phyloP scores from a whole-genome alignment of 345 rosid species.

The Eucalyptus regnans region DNA sequence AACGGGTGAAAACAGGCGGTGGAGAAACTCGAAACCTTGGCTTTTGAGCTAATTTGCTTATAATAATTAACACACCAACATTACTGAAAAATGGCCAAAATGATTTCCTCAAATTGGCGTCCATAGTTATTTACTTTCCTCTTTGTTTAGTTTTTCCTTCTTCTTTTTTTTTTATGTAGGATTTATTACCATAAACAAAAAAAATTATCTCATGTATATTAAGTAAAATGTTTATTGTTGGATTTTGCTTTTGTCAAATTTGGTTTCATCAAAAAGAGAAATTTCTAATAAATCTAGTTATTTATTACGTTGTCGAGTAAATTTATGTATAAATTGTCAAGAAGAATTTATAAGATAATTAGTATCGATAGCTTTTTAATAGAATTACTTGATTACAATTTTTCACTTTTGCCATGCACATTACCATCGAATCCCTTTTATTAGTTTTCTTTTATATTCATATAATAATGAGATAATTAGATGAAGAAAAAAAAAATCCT shows the following conservation, averaged over 20 bases:
- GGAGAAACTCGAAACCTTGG: background rate
- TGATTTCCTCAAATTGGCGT: background rate
- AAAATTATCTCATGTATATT: background rate
- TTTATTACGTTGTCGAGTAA: too few species aligned
- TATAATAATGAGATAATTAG: too few species aligned
- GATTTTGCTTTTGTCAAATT: background rate
- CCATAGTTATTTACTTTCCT: background rate
- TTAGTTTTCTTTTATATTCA: too few species aligned
- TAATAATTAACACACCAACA: background rate
- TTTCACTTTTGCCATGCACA: background rate
- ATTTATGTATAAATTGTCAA: too few species aligned
- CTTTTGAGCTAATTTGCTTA: background rate
- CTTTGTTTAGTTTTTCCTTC: too few species aligned
- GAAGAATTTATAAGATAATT: too few species aligned
- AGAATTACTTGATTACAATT: background rate
- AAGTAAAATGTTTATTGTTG: too few species aligned
- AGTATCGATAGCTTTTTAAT: fast-evolving
- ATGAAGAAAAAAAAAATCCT: too few species aligned
- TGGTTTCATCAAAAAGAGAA: background rate
- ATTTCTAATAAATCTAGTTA: background rate
- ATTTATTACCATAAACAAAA: background rate
- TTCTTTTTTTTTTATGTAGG: background rate
- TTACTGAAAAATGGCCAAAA: background rate
- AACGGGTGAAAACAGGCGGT: background rate
- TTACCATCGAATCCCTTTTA: too few species aligned